Evolutionary conservation across 2,329 filamentous ascomycete genomes (phyloP), one percentile per base, ranked within the genome.

Genomic region (Cladosporium sp.): DNA sequence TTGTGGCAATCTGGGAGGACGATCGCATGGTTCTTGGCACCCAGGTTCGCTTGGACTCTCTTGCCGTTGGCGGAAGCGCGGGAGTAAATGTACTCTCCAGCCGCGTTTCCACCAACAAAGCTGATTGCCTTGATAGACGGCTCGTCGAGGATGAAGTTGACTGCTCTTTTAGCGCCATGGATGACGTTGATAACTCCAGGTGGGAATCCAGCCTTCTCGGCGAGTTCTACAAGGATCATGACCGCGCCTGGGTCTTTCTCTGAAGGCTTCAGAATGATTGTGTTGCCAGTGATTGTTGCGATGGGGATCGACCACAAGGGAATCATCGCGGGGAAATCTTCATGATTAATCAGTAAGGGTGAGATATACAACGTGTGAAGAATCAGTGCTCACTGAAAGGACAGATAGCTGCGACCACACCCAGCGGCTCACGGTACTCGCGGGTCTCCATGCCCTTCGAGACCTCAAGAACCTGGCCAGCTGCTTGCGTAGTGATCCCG

Each of bases 231-330:
- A 34, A 95, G 84, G 75, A 95, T 94, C 90, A 95, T 93, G 74
- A 89, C 88, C 11, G 91, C 91, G 68, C 92, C 92, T 10, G 92
- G 92, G 74, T 94, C 92, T 66, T 92, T 87, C 82, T 95, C 92
- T 1, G 92, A 94, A 11, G 92, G 92, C 85, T 95, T 95, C 72
- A 95, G 83, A 71, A 95, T 87, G 65, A 93, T 83, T 12, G 91
- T 93, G 83, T 95, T 95, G 59, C 92, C 92, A 21, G 90, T 92
- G 30, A 93, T 86, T 55, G 91, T 92, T 57, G 92, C 92, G 72
- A 95, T 91, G 41, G 92, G 92, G 68, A 95, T 93, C 68, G 87
- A 92, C 92, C 92, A 95, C 21, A 95, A 84, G 3, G 92, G 92
- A 78, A 95, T 95, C 92, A 95, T 95, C 72, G 92, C 92, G 47